Conservation (phyloP, 257 asterid species). For the Nicotiana noctiflora region DNA sequence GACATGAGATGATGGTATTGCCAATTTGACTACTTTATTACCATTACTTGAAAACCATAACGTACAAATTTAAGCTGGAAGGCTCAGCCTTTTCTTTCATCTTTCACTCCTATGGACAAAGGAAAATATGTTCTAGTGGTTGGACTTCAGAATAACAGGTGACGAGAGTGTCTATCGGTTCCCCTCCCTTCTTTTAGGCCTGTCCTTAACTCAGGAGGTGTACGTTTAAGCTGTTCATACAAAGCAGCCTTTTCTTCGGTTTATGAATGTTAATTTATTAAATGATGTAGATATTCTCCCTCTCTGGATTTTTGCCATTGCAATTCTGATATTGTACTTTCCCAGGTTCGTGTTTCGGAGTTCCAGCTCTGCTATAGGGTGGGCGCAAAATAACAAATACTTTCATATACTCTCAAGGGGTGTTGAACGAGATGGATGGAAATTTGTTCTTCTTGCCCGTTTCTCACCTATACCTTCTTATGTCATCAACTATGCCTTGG, state of each 20-base stretch:
- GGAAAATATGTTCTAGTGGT: background rate
- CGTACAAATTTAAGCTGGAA: background rate
- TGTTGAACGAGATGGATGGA: constrained; percentile 91
- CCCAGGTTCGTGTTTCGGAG: constrained; percentile 55
- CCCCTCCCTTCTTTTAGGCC: background rate
- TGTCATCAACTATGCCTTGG: constrained; percentile 82
- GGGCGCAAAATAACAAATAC: constrained; percentile 73
- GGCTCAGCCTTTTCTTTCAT: background rate
- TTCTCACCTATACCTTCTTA: constrained; percentile 96
- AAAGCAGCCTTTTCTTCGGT: background rate
- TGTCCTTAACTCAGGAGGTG: background rate
- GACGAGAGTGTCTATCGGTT: background rate
- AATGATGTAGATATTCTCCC: background rate
- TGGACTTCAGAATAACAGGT: background rate
- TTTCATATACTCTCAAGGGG: constrained; percentile 67
- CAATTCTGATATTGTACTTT: background rate
- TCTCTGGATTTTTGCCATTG: background rate
- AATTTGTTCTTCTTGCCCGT: constrained; percentile 86
- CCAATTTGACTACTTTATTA: background rate
- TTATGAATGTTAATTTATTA: background rate
- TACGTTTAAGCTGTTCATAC: background rate
- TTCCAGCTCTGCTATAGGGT: constrained; percentile 50
- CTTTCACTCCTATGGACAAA: background rate
- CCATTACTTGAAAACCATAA: background rate
- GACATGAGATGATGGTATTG: background rate